Percentiles rank a stretch among this genome's conserved stretches.
These are phyloP conservation scores for Omphalea diandra DNA, from an alignment of 441 rosid genomes.

Conservation along the genomic window DNA sequence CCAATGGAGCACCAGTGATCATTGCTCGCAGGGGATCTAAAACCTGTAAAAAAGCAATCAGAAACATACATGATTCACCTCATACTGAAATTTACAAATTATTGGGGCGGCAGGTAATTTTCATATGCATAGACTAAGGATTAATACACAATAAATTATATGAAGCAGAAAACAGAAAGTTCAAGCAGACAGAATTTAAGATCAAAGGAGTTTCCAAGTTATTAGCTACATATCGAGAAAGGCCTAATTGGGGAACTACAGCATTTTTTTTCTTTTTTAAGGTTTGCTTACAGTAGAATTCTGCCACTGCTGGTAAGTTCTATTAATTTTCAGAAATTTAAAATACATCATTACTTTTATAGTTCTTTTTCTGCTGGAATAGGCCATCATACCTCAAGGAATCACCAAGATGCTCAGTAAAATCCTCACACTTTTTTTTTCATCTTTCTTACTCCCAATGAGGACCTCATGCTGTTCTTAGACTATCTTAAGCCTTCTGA, in stretches of 20 bases:
- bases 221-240: neutral
- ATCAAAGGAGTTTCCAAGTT: constrained; percentile 2
- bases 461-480: no score
- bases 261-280: neutral
- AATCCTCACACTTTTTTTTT: neutral
- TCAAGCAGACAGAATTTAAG: neutral
- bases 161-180: neutral
- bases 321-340: neutral
- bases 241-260: neutral
- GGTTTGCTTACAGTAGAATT: neutral
- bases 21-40: constrained; percentile 94
- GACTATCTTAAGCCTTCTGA: no score
- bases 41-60: constrained; percentile 44
- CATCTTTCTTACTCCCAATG: neutral
- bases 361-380: neutral
- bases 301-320: neutral
- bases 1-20: constrained; percentile 67
- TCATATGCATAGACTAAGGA: neutral
- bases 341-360: neutral
- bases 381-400: neutral
- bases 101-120: neutral
- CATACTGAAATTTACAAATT: constrained; percentile 7
- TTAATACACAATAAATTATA: neutral
- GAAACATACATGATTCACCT: constrained; percentile 5
- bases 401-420: neutral